Conservation (phyloP, 1,284 basidiomycete species). For the Porodaedalea pini region DNA sequence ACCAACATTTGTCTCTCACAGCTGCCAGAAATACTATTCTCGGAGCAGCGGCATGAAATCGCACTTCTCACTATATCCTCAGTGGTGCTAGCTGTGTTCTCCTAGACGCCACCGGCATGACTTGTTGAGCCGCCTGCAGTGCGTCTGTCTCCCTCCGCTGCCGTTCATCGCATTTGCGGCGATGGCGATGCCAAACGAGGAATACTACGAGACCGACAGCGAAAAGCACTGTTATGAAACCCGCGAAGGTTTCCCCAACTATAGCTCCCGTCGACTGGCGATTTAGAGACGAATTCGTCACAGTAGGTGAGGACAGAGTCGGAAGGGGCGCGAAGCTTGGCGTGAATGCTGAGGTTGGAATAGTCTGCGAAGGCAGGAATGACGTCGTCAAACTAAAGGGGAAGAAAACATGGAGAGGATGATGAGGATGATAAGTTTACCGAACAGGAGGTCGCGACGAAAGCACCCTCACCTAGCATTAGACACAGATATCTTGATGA, state of each 20-base stretch:
- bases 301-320: conserved; percentile 23
- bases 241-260: conserved; percentile 29
- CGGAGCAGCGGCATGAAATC: too few species aligned
- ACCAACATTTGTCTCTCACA: too few species aligned
- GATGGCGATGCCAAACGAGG: conserved; percentile 33
- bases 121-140: background rate
- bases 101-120: conserved; percentile 2
- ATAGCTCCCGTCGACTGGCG: conserved; percentile 38
- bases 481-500: conserved; percentile 38
- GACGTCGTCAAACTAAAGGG: conserved; percentile 35
- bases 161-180: conserved; percentile 22
- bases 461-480: conserved; percentile 39
- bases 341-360: conserved; percentile 38
- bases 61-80: background rate
- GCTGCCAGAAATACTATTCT: too few species aligned
- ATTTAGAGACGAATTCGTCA: conserved; percentile 24
- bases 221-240: conserved; percentile 36
- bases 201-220: conserved; percentile 32
- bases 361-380: conserved; percentile 39
- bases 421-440: too few species aligned
- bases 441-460: too few species aligned
- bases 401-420: too few species aligned
- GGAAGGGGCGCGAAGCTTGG: conserved; percentile 28
- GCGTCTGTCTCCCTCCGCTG: conserved; percentile 2
- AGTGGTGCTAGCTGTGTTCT: background rate